These are phyloP conservation scores for Trifolium subterraneum DNA, from an alignment of 306 rosid genomes.

Conservation along the genomic window DNA sequence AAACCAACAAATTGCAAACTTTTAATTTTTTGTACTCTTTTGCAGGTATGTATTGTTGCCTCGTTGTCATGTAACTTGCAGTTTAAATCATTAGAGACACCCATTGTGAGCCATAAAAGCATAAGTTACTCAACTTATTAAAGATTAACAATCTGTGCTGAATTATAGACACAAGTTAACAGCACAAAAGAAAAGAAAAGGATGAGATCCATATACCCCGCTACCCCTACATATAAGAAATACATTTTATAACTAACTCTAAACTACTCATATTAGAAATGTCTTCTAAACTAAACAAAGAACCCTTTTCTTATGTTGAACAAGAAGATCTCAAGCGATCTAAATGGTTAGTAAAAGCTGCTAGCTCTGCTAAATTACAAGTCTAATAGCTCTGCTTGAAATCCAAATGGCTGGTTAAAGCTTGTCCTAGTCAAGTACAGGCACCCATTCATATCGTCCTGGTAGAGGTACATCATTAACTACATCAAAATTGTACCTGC, in stretches of 20 bases:
- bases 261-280: conserved; percentile 30
- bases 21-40: background rate
- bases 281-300: conserved; percentile 39
- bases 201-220: conserved; percentile 29
- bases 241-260: conserved; percentile 1
- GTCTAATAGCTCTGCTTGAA: conserved; percentile 44
- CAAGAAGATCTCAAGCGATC: conserved; percentile 35
- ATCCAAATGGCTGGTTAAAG: conserved; percentile 9
- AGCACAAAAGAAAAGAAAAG: conserved; percentile 16
- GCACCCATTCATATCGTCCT: conserved; percentile 91
- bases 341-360: conserved; percentile 47
- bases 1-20: too few species aligned
- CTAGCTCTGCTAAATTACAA: conserved; percentile 43
- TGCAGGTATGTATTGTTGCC: background rate
- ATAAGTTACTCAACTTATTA: conserved; percentile 34
- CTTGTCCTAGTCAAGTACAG: conserved; percentile 56
- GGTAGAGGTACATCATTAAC: conserved; percentile 70
- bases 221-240: conserved; percentile 47
- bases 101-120: conserved; percentile 2
- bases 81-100: conserved; percentile 7
- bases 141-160: conserved; percentile 23
- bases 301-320: conserved; percentile 35
- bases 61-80: conserved; percentile 1
- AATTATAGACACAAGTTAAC: conserved; percentile 55
- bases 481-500: conserved; percentile 91